Conservation (phyloP, 78 protist genomes). For the Dictyostelium purpureum region DNA sequence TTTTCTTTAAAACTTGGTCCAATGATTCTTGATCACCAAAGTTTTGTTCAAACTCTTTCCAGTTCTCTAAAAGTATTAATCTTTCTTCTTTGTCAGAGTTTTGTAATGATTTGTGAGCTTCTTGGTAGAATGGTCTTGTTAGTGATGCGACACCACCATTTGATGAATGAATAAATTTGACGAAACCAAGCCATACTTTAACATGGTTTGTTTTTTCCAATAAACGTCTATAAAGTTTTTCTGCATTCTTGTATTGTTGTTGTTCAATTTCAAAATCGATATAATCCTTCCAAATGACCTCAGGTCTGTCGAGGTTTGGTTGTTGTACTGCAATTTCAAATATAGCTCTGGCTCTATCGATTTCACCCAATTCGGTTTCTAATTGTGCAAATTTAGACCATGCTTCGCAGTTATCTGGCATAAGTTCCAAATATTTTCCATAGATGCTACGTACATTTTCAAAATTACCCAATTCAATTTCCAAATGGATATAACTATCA, state of each 20-base stretch:
- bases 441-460: constrained; percentile 91
- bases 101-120: constrained; percentile 66
- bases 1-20: constrained; percentile 1
- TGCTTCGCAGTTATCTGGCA: constrained; percentile 86
- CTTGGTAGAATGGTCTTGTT: constrained; percentile 58
- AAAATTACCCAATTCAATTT: constrained; percentile 92
- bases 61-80: constrained; percentile 36
- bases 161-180: constrained; percentile 41
- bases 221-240: constrained; percentile 89
- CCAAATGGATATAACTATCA: constrained; percentile 87
- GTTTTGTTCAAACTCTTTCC: constrained; percentile 58
- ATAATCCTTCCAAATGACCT: constrained; percentile 92
- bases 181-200: constrained; percentile 90
- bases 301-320: constrained; percentile 95
- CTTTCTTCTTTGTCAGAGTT: constrained; percentile 75
- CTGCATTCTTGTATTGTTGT: constrained; percentile 54
- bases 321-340: constrained; percentile 94
- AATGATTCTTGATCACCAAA: constrained; percentile 62
- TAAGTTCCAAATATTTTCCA: constrained; percentile 87
- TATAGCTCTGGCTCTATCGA: constrained; percentile 86
- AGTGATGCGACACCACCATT: background rate
- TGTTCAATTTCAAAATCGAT: constrained; percentile 88
- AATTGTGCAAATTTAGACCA: constrained; percentile 94
- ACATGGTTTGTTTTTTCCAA: constrained; percentile 90
- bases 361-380: constrained; percentile 91